These are phyloP conservation scores for Cerioporus squamosus DNA, from an alignment of 1,284 basidiomycete species.

Conservation along the genomic window DNA sequence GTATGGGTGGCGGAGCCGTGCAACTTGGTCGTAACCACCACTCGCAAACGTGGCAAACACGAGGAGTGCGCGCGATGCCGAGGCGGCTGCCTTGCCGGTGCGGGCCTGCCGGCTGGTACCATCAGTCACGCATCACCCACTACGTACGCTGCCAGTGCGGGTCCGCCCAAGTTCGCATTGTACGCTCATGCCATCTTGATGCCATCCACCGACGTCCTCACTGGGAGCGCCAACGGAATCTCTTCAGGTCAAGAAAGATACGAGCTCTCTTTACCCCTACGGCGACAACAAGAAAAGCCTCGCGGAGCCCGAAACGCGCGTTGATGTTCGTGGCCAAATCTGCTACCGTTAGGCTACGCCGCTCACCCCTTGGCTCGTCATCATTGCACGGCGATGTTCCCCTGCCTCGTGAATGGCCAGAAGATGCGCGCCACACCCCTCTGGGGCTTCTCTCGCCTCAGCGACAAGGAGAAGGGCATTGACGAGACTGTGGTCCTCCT, in stretches of 20 bases:
- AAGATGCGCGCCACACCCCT: slow-evolving; percentile 3
- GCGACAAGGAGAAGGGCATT: not conserved
- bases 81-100: too few relatives aligned
- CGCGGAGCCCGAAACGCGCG: not conserved
- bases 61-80: too few relatives aligned
- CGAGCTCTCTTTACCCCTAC: not conserved
- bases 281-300: not conserved
- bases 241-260: not conserved
- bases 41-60: too few relatives aligned
- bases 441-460: not conserved
- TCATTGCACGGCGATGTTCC: not conserved
- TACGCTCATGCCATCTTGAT: not conserved
- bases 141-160: too few relatives aligned
- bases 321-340: not conserved
- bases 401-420: not conserved
- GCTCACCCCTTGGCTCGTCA: not conserved
- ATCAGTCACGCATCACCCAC: too few relatives aligned
- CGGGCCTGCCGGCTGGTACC: too few relatives aligned
- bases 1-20: too few relatives aligned
- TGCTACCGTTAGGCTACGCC: not conserved
- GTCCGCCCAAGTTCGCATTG: too few relatives aligned
- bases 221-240: not conserved
- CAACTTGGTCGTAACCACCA: too few relatives aligned
- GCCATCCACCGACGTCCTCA: not conserved
- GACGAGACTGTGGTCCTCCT: not conserved